phyloP scores from a whole-genome alignment of 176 grass and related monocot species.

The Chloris gayana region DNA sequence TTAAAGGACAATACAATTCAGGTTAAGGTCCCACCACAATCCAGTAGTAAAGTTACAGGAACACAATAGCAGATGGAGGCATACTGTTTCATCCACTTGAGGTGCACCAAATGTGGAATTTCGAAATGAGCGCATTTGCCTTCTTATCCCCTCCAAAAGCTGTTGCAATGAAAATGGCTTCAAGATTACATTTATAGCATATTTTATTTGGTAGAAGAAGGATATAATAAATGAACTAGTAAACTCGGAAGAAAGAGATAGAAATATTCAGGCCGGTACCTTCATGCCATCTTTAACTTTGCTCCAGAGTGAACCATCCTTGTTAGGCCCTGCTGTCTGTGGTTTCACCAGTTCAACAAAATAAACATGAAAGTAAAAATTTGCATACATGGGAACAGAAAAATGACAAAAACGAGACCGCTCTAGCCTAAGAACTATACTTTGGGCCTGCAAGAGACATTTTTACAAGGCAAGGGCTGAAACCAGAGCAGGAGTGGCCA shows the following conservation, averaged over 20 bases:
- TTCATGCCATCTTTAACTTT: not conserved
- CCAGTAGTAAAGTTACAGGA: not conserved
- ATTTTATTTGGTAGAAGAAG: too few relatives aligned
- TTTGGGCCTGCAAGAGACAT: not conserved
- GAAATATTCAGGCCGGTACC: not conserved
- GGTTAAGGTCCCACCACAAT: not conserved
- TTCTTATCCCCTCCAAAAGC: constrained; percentile 9
- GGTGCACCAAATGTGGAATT: not conserved
- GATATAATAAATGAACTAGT: too few relatives aligned
- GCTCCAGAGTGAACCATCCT: not conserved
- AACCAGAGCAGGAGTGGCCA: not conserved
- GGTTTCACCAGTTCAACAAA: not conserved
- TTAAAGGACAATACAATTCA: not conserved
- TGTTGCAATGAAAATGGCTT: constrained; percentile 20
- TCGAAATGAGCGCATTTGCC: not conserved
- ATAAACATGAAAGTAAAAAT: not conserved
- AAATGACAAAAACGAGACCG: not conserved
- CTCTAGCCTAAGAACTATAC: not conserved
- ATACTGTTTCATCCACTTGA: constrained; percentile 15
- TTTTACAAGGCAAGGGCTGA: not conserved
- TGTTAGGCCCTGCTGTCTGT: not conserved
- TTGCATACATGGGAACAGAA: not conserved
- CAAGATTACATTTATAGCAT: not conserved
- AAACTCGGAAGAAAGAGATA: not conserved
- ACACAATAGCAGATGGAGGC: not conserved